Percentiles rank a stretch among this genome's conserved stretches.
Conservation (phyloP, 352 stramenopile genomes). For the Pythium utonaiense region DNA sequence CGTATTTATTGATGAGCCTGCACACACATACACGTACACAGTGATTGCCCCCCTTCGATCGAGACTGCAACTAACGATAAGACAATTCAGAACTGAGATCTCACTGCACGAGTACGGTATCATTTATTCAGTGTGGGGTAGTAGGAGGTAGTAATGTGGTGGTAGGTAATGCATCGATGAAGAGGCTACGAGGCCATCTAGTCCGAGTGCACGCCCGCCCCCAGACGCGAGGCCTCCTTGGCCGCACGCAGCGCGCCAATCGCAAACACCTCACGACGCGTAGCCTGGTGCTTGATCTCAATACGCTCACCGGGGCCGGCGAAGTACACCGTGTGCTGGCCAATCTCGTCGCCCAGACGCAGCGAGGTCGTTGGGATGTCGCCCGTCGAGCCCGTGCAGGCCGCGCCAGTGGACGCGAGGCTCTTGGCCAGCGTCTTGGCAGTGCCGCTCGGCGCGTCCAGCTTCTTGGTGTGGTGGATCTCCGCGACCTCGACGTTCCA, state of each 20-base stretch:
- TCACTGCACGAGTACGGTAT: not conserved
- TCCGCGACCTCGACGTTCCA: constrained; percentile 84
- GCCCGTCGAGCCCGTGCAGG: constrained; percentile 43
- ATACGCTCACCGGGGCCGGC: constrained; percentile 74
- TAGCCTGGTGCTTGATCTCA: constrained; percentile 82
- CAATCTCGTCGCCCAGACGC: constrained; percentile 77
- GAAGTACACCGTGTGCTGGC: constrained; percentile 81
- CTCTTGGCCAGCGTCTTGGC: constrained; percentile 78
- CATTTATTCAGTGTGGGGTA: not conserved
- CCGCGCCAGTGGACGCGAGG: constrained; percentile 49
- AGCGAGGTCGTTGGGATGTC: constrained; percentile 61
- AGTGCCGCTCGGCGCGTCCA: constrained; percentile 76
- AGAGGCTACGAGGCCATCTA: constrained; percentile 14
- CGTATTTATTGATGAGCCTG: constrained; percentile 63
- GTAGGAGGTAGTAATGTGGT: not conserved
- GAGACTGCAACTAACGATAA: too few relatives aligned
- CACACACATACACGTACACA: too few relatives aligned
- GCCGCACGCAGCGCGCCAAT: constrained; percentile 68
- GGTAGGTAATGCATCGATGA: not conserved
- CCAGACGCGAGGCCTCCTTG: constrained; percentile 43
- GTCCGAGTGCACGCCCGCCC: constrained; percentile 63
- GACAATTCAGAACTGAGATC: constrained; percentile 3
- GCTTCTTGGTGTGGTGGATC: constrained; percentile 87
- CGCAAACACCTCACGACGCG: constrained; percentile 76
- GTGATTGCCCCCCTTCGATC: too few relatives aligned